Base-by-base conservation (phyloP, 345 rosid species). In the Gossypium ekmanianum region DNA sequence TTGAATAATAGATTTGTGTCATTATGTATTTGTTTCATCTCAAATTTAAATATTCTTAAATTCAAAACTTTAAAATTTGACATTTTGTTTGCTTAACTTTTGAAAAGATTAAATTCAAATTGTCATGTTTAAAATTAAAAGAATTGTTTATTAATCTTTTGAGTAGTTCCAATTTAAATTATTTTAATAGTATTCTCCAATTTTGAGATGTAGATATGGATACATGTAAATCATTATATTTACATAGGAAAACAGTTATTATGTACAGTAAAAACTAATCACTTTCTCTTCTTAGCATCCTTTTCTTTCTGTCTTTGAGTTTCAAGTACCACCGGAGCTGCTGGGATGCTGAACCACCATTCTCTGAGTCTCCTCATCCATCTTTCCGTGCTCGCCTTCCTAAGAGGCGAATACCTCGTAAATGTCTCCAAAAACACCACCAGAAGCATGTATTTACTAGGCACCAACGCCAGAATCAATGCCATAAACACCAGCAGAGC, bases 281-380 rank as follows among this genome's bases (percentile, higher is more conserved):
- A 91, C 56, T 84, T 89, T 73, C 82, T 88, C 78, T 90, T 95
- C 76, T 89, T 90, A 39, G 88, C 94, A 24, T 90, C 96, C 62
- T 80, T 86, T 13, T 87, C 93, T 56, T 20, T 56, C 24, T 24
- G 63, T 3, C 3, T 59, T 59, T 59, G 63, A 77, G 87, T 87
- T 68, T 88, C 91, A 24, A 92, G 85, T 76, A 88, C 55, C 43
- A 95, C 96, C 0, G 97, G 97, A 72, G 98, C 97, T 1, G 98
- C 98, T 0, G 97, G 98, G 76, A 93, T 86, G 82, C 99, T 92
- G 85, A 90, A 90, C 98, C 99, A 96, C 97, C 99, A 96, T 72
- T 93, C 99, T 76, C 88, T 90, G 80, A 91, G 58, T 82, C 99
- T 87, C 83, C 99, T 87, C 79, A 77, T 73, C 79, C 83, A 80